phyloP scores from a whole-genome alignment of 2,329 filamentous ascomycete species.

The Colletotrichum phormii region DNA sequence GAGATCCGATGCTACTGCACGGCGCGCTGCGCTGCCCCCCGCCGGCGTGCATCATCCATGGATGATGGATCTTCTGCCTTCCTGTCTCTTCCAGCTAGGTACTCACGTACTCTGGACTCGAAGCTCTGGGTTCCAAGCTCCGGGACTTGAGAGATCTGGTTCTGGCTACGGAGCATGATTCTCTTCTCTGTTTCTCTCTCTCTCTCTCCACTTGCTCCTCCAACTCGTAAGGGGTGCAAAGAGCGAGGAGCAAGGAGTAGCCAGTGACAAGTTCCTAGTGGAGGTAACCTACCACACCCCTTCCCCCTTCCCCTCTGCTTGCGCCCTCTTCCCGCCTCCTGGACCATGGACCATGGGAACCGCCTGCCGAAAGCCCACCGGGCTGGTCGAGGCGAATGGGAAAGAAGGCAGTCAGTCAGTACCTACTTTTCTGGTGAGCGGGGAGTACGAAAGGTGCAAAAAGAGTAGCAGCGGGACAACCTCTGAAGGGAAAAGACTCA shows the following conservation, averaged over 20 bases:
- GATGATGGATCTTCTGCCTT: constrained; percentile 17
- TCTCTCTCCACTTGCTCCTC: constrained; percentile 1
- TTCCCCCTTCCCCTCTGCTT: not conserved
- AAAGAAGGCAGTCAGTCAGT: not conserved
- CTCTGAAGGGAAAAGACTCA: not conserved
- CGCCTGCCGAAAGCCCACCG: constrained; percentile 3
- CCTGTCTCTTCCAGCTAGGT: not conserved
- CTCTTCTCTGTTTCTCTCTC: not conserved
- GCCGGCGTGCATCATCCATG: constrained; percentile 24
- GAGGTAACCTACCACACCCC: constrained; percentile 8
- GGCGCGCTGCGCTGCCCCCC: constrained; percentile 20
- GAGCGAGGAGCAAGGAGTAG: not conserved
- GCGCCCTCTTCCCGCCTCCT: constrained; percentile 18
- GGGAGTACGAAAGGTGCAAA: not conserved
- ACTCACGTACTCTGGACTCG: not conserved
- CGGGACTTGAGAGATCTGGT: not conserved
- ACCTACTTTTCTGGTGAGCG: not conserved
- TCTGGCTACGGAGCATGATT: not conserved
- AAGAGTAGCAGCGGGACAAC: not conserved
- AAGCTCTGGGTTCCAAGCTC: not conserved
- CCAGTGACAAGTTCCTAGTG: not conserved
- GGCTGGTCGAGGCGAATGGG: constrained; percentile 8
- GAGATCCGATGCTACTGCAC: constrained; percentile 32
- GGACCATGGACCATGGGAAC: constrained; percentile 7
- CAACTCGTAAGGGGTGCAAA: not conserved